Conservation (phyloP, 345 rosid species). For the Populus davidiana region DNA sequence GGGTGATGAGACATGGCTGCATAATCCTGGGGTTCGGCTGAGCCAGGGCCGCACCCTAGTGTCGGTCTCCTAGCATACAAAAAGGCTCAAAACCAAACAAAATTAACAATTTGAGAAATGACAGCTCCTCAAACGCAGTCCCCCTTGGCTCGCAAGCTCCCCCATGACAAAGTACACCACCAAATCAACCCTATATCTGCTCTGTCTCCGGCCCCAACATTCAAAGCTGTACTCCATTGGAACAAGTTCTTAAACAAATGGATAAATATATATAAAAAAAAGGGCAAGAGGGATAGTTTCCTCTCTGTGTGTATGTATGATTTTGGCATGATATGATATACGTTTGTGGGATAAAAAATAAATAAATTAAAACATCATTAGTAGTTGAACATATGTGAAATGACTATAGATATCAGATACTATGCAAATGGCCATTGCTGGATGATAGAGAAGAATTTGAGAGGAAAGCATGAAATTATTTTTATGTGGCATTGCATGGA, state of each 20-base stretch:
- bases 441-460: too few relatives aligned
- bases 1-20: neutral
- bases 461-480: too few relatives aligned
- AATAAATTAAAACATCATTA: neutral
- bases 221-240: constrained; percentile 40
- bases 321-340: neutral
- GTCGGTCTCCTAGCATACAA: constrained; percentile 8
- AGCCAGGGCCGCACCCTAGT: neutral
- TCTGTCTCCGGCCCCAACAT: constrained; percentile 36
- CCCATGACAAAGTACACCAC: constrained; percentile 11
- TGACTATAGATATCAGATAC: too few relatives aligned
- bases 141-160: neutral
- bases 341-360: neutral
- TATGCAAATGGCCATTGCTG: too few relatives aligned
- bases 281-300: neutral
- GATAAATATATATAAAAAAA: neutral
- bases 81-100: constrained; percentile 23
- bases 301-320: neutral
- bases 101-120: constrained; percentile 35
- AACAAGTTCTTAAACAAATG: neutral
- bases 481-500: too few relatives aligned
- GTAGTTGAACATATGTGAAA: neutral
- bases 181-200: constrained; percentile 24
- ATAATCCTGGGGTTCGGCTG: neutral
- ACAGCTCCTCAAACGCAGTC: constrained; percentile 35